Evolutionary conservation across 441 rosid species (phyloP).

Genomic region (Eruca vesicaria): DNA sequence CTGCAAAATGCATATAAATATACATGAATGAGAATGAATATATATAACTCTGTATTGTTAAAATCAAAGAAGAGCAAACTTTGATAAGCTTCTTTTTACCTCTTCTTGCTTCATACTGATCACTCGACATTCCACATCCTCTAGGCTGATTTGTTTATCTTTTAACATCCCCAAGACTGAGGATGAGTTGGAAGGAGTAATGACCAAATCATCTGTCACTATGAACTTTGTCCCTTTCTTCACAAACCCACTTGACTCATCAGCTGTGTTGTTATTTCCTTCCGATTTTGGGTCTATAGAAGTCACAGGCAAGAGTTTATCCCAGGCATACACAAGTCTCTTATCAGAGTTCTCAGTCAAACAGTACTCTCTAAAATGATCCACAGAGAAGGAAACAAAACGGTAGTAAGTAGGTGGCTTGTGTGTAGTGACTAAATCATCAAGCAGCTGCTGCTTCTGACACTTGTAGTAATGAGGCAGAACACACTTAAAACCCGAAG

Average conservation of each 20-base stretch:
- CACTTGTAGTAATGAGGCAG: slow-evolving; percentile 27
- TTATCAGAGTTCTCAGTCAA: slow-evolving; percentile 3
- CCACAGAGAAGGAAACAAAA: slow-evolving; percentile 16
- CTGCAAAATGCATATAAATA: not conserved
- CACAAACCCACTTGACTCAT: slow-evolving; percentile 5
- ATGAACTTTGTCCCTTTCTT: slow-evolving; percentile 19
- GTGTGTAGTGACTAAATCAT: not conserved
- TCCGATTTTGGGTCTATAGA: slow-evolving; percentile 3
- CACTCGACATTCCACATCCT: slow-evolving; percentile 9
- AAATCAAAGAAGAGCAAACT: not conserved
- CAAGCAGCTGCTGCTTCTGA: slow-evolving; percentile 20
- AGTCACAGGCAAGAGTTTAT: slow-evolving; percentile 15
- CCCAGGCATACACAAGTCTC: slow-evolving; percentile 21
- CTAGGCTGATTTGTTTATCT: not conserved
- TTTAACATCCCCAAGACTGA: slow-evolving; percentile 12
- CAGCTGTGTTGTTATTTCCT: not conserved
- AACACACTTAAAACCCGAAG: too few species aligned
- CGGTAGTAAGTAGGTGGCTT: slow-evolving; percentile 23
- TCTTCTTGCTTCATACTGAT: slow-evolving; percentile 15
- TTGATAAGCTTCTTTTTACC: slow-evolving; percentile 3
- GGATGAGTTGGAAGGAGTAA: slow-evolving; percentile 18
- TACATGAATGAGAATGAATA: not conserved
- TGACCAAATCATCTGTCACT: slow-evolving; percentile 28
- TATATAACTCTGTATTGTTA: not conserved
- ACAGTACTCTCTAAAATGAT: slow-evolving; percentile 21